Evolutionary conservation across 169 alveolate species (phyloP).

Genomic region (Babesia bigemina): DNA sequence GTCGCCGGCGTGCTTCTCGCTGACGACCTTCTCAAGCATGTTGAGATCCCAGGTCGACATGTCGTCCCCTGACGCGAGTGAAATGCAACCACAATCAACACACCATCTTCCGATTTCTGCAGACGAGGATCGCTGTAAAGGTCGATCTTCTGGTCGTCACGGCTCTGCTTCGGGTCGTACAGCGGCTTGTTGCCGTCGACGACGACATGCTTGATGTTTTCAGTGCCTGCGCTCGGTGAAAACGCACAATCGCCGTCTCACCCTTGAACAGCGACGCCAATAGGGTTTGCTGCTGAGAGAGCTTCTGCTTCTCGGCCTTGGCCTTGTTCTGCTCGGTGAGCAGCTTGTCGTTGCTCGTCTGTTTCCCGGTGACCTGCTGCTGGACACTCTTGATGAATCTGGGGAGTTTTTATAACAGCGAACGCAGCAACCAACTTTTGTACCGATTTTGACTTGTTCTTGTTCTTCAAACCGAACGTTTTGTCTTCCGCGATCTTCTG

Average conservation of each 20-base stretch:
- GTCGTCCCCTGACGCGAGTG: constrained; percentile 47
- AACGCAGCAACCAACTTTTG: constrained; percentile 85
- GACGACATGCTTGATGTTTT: constrained; percentile 81
- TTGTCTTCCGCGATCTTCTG: constrained; percentile 98
- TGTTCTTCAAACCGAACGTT: constrained; percentile 98
- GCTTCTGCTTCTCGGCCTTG: constrained; percentile 92
- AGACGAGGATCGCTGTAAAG: constrained; percentile 93
- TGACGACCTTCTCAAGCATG: constrained; percentile 74
- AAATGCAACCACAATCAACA: constrained; percentile 5
- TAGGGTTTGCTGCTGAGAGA: constrained; percentile 90
- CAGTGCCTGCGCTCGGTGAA: constrained; percentile 70
- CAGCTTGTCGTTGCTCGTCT: constrained; percentile 76
- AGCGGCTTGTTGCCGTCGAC: constrained; percentile 68
- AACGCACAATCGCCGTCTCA: not conserved
- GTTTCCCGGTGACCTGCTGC: constrained; percentile 80
- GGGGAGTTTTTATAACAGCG: not conserved
- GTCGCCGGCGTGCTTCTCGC: constrained; percentile 78
- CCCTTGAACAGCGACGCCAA: constrained; percentile 83
- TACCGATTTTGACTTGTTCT: constrained; percentile 92
- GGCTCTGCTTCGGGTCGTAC: constrained; percentile 81
- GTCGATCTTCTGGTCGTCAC: constrained; percentile 90
- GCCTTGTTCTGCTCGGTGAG: constrained; percentile 77
- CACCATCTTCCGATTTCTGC: constrained; percentile 63
- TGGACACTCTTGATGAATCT: constrained; percentile 82
- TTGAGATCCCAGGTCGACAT: constrained; percentile 62